These are phyloP conservation scores for Tolypocladium guangdongense DNA, from an alignment of 2,329 filamentous ascomycete species.

Conservation along the genomic window DNA sequence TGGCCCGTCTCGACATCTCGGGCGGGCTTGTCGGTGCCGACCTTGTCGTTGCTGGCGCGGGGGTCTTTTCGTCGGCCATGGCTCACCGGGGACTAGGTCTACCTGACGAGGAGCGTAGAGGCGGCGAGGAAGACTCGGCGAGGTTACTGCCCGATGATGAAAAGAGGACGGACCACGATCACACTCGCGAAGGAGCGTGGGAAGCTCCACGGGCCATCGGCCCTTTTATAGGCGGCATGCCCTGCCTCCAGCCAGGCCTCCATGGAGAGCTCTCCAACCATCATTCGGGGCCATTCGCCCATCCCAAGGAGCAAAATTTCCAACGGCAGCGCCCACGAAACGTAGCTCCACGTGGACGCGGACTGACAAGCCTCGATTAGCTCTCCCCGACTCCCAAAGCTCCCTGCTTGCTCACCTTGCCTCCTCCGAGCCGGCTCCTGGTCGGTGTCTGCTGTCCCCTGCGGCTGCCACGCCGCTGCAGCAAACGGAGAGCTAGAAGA, in stretches of 20 bases:
- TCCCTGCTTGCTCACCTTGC: background rate
- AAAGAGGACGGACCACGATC: background rate
- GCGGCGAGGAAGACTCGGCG: background rate
- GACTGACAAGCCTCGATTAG: background rate
- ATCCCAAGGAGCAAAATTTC: background rate
- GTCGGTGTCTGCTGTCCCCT: background rate
- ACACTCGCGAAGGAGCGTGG: background rate
- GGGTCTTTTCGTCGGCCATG: constrained; percentile 16
- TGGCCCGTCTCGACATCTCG: constrained; percentile 24
- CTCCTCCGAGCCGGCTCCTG: background rate
- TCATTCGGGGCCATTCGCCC: background rate
- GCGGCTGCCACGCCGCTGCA: background rate
- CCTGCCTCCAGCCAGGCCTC: background rate
- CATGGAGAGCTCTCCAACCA: background rate
- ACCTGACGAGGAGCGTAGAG: background rate
- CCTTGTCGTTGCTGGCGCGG: constrained; percentile 17
- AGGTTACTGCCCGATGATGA: background rate
- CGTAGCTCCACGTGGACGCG: background rate
- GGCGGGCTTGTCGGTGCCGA: constrained; percentile 2
- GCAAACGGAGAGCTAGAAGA: background rate
- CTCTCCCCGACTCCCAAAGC: background rate
- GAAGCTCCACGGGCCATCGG: background rate
- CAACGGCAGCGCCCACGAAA: background rate
- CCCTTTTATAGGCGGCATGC: background rate
- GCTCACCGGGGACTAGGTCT: constrained; percentile 1